Percentiles rank a stretch among this genome's conserved stretches.
phyloP scores from a whole-genome alignment of 352 stramenopile species.

The Globisporangium nunn region DNA sequence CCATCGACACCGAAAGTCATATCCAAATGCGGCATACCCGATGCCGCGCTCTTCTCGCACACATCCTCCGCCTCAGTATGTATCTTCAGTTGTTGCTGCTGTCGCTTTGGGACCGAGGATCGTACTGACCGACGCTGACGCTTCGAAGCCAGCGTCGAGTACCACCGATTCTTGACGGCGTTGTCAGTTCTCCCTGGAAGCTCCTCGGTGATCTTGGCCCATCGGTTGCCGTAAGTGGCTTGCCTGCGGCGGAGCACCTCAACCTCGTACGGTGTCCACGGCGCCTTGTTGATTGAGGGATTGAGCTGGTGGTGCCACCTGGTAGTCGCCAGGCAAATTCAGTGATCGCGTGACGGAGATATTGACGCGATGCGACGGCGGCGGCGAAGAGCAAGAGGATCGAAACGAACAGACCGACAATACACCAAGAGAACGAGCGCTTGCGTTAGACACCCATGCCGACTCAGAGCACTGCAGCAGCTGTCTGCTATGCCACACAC shows the following conservation, averaged over 20 bases:
- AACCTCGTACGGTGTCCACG: conserved; percentile 34
- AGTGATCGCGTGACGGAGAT: not conserved
- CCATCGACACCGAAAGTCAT: no score
- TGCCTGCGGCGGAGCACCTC: conserved; percentile 24
- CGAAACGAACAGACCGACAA: no score
- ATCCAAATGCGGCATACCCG: no score
- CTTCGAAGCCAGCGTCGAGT: conserved; percentile 14
- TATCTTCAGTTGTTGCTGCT: not conserved
- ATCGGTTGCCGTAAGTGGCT: conserved; percentile 28
- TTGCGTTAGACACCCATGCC: no score
- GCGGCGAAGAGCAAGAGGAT: no score
- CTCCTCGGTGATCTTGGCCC: conserved; percentile 35
- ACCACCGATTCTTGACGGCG: conserved; percentile 47
- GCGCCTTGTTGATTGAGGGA: conserved; percentile 28
- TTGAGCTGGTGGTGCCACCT: conserved; percentile 30
- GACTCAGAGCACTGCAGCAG: no score
- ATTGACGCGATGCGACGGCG: no score
- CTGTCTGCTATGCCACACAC: no score
- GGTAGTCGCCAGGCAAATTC: no score
- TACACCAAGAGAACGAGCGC: no score
- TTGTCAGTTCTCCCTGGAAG: conserved; percentile 48
- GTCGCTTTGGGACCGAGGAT: not conserved
- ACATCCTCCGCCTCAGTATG: no score
- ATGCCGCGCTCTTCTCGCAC: no score
- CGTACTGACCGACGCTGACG: not conserved